Evolutionary conservation across 2,329 filamentous ascomycete species (phyloP).

Genomic region (Fusarium avenaceum): DNA sequence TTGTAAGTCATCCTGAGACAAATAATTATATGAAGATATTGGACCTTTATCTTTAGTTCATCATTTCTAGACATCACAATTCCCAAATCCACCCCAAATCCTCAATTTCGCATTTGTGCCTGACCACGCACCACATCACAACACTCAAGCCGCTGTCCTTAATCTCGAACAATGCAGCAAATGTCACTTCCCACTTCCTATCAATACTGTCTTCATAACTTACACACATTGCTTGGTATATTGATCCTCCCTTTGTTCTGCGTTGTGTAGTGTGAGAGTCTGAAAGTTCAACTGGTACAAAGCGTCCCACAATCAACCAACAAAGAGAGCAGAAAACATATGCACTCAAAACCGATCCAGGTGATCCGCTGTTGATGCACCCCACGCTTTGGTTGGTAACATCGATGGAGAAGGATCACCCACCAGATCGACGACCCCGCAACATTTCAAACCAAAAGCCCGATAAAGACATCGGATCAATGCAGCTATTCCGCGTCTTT

Average conservation of each 20-base stretch:
- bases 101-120: background rate
- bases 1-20: background rate
- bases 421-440: constrained; percentile 48
- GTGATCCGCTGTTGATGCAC: constrained; percentile 37
- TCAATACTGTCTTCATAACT: background rate
- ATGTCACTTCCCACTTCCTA: background rate
- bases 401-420: constrained; percentile 39
- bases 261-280: background rate
- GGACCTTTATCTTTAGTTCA: background rate
- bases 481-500: background rate
- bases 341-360: constrained; percentile 19
- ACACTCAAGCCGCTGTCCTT: background rate
- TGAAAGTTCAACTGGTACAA: background rate
- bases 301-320: constrained; percentile 1
- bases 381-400: constrained; percentile 40
- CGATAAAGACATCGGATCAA: background rate
- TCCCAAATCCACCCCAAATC: background rate
- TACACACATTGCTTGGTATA: background rate
- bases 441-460: constrained; percentile 32
- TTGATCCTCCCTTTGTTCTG: background rate
- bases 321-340: constrained; percentile 7
- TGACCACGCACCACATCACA: background rate
- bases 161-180: background rate
- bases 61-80: background rate
- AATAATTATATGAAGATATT: background rate